A percentile compares a stretch with the other conserved stretches of the same genome.
Evolutionary conservation across 2,329 filamentous ascomycete species (phyloP).

Genomic region (Epichloe brachyelytri): DNA sequence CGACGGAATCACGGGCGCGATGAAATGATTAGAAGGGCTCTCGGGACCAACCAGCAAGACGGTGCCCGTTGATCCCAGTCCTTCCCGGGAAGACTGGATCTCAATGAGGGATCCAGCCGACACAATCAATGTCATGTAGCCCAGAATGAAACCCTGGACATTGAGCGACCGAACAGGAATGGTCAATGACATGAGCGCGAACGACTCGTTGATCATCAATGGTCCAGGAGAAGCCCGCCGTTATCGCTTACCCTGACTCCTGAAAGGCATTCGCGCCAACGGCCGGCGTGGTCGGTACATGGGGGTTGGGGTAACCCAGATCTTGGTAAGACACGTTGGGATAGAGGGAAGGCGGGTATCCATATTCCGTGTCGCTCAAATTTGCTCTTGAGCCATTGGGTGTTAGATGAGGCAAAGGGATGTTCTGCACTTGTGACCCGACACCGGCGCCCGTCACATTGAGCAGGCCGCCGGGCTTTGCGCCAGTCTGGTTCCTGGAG

Average conservation of each 20-base stretch:
- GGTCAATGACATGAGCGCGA: conserved; percentile 69
- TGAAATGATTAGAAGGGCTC: conserved; percentile 53
- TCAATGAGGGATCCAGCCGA: conserved; percentile 52
- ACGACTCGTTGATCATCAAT: conserved; percentile 55
- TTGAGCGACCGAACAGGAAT: conserved; percentile 56
- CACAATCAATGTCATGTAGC: conserved; percentile 73
- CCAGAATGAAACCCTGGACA: conserved; percentile 50
- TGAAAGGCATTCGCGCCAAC: conserved; percentile 35
- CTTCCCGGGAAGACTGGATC: conserved; percentile 51
- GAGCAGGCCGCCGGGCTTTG: conserved; percentile 38
- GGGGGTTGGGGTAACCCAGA: conserved; percentile 27
- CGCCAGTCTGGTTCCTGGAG: conserved; percentile 50
- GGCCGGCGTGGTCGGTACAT: conserved; percentile 27
- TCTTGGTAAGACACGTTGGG: conserved; percentile 61
- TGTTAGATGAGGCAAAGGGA: conserved; percentile 44
- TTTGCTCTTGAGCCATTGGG: conserved; percentile 44
- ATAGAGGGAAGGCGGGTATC: conserved; percentile 61
- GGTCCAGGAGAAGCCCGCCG: conserved; percentile 60
- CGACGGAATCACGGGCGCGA: conserved; percentile 28
- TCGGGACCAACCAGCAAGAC: conserved; percentile 59
- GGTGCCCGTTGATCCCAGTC: conserved; percentile 55
- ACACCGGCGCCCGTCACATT: conserved; percentile 45
- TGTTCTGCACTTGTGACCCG: conserved; percentile 29
- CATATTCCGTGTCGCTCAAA: conserved; percentile 49
- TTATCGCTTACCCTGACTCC: conserved; percentile 36